phyloP scores from a whole-genome alignment of 2,329 filamentous ascomycete species.

The Colletotrichum tanaceti region DNA sequence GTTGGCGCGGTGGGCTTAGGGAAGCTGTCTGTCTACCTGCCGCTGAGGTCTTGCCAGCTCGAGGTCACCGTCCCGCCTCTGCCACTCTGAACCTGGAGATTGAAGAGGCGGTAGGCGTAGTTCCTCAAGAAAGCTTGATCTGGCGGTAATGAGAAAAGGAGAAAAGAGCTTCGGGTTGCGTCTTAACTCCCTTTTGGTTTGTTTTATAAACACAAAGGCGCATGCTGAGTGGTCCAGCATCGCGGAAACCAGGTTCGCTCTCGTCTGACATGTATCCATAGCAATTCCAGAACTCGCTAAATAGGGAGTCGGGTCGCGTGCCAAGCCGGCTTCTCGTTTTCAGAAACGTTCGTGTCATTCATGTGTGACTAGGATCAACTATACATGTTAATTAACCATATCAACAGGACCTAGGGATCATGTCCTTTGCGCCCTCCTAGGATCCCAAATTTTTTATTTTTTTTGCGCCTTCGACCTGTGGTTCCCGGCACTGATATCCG shows the following conservation, averaged over 20 bases:
- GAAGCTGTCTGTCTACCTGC: background rate
- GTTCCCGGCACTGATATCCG: conserved; percentile 28
- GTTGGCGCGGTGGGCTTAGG: background rate
- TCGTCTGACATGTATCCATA: no score
- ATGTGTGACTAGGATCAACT: conserved; percentile 34
- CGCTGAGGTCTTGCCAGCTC: background rate
- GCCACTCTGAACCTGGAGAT: background rate
- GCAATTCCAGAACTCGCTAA: no score
- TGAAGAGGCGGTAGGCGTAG: background rate
- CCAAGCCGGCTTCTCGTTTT: background rate
- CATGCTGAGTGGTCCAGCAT: background rate
- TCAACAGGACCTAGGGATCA: background rate
- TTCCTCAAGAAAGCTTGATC: background rate
- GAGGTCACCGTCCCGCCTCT: background rate
- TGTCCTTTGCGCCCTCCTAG: background rate
- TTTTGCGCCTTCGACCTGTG: conserved; percentile 29
- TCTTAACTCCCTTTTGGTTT: no score
- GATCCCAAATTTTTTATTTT: no score
- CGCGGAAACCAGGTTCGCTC: no score
- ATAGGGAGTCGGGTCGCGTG: background rate
- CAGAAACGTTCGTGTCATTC: conserved; percentile 29
- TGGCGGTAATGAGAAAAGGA: background rate
- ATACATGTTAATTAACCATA: conserved; percentile 16
- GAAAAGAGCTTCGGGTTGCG: no score
- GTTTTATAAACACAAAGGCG: background rate